Conservation (phyloP, 371 early-diverging fungal species). For the Syncephalastrum racemosum region DNA sequence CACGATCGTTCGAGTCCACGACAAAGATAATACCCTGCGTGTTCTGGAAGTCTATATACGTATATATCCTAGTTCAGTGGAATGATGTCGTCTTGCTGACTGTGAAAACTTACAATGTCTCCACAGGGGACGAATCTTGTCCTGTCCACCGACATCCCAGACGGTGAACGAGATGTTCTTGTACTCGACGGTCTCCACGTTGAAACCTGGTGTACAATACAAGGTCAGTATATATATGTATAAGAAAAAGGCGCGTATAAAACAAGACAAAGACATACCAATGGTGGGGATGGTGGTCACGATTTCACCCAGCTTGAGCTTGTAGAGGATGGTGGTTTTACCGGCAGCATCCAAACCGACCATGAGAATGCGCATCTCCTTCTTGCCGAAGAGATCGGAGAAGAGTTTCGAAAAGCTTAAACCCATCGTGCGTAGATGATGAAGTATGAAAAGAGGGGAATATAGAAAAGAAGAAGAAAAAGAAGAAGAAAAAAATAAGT, state of each 20-base stretch:
- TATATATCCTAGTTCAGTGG: no score
- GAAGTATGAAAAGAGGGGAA: no score
- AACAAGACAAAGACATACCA: conserved; percentile 23
- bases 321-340: conserved; percentile 97
- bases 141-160: conserved; percentile 93
- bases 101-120: conserved; percentile 45
- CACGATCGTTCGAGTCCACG: conserved; percentile 92
- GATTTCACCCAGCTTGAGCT: conserved; percentile 86
- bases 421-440: conserved; percentile 30
- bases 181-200: conserved; percentile 93
- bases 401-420: conserved; percentile 47
- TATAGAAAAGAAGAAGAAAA: no score
- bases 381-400: conserved; percentile 67
- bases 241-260: no score
- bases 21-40: conserved; percentile 98
- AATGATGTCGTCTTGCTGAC: no score
- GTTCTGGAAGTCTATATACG: conserved; percentile 83
- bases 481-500: no score
- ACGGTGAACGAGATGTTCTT: conserved; percentile 98
- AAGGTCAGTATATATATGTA: no score
- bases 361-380: conserved; percentile 96
- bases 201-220: no score
- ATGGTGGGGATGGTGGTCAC: conserved; percentile 95
- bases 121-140: conserved; percentile 56
- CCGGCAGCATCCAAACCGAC: conserved; percentile 98